phyloP scores from a whole-genome alignment of 257 asterid genomes.

The Solanum pennellii region DNA sequence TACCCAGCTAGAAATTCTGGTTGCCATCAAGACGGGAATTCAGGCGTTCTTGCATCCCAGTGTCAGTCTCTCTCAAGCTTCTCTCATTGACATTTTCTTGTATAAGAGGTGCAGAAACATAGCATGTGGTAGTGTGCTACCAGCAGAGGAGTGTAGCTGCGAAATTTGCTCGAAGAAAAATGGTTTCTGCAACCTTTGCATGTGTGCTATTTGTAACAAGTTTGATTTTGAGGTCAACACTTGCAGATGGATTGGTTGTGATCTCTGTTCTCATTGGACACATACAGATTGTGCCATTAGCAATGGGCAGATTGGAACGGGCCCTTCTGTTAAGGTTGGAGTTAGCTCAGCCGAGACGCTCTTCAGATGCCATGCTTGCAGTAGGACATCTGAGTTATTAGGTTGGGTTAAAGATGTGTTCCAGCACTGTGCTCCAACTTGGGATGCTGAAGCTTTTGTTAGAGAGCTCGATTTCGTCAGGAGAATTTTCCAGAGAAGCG shows the following conservation, averaged over 20 bases:
- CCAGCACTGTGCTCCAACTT: slow-evolving; percentile 86
- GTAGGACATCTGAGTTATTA: slow-evolving; percentile 67
- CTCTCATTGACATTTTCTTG: slow-evolving; percentile 75
- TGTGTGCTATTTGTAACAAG: slow-evolving; percentile 86
- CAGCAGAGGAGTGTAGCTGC: slow-evolving; percentile 82
- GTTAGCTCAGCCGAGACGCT: slow-evolving; percentile 67
- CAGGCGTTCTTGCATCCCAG: slow-evolving; percentile 94
- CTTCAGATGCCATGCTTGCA: slow-evolving; percentile 85
- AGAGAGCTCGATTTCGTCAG: slow-evolving; percentile 91
- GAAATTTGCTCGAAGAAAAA: slow-evolving; percentile 68
- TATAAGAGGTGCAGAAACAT: slow-evolving; percentile 83
- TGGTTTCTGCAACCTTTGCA: slow-evolving; percentile 97
- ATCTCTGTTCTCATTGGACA: slow-evolving; percentile 94
- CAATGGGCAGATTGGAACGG: slow-evolving; percentile 73
- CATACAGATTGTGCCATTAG: slow-evolving; percentile 95
- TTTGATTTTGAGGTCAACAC: slow-evolving; percentile 96
- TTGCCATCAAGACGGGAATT: slow-evolving; percentile 80
- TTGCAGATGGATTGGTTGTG: slow-evolving; percentile 95
- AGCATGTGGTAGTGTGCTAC: slow-evolving; percentile 72
- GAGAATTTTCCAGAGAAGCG: slow-evolving; percentile 73
- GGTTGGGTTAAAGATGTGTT: slow-evolving; percentile 98
- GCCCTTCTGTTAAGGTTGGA: slow-evolving; percentile 57
- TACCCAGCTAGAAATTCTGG: slow-evolving; percentile 78
- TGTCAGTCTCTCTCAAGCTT: slow-evolving; percentile 87
- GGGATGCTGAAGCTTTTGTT: slow-evolving; percentile 80